Evolutionary conservation across 2,329 filamentous ascomycete genomes (phyloP), one percentile per base, ranked within the genome.

Genomic region (Venturia pyrina): DNA sequence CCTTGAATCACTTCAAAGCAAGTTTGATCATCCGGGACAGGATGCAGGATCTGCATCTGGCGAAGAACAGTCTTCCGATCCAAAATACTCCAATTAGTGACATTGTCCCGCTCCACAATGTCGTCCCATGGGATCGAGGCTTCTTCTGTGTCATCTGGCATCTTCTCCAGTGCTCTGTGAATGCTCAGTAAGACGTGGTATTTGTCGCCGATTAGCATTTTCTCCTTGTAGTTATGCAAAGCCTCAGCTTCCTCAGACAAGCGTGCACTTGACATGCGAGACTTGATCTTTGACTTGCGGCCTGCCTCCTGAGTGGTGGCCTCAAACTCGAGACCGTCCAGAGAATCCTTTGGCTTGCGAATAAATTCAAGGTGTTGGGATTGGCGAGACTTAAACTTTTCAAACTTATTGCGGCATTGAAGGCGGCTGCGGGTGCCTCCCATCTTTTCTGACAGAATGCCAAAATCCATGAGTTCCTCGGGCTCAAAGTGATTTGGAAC

Each of bases 351-450:
- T 3, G 53, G 53, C 8, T 59, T 40, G 2, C 15, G 19, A 10
- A 59, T 37, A 17, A n/a, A 59, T 5, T 7, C 28, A 15, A 59
- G 5, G 53, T 37, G 10, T 19, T 13, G 15, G 0, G 28, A 19
- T 2, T 59, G 13, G n/a, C 62, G 62, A n/a, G 73, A 71, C 63
- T 76, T 74, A 21, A 85, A 69, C 37, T 77, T 74, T 67, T 83
- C 84, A 86, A 87, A 91, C 72, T 92, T 91, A 34, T 80, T 80
- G 34, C 82, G 79, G 72, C 88, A 91, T 72, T 90, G 88, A 32
- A 89, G 80, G 3, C 86, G 82, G 68, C 83, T 89, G 57, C 89
- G 81, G 10, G 79, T 85, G 61, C 80, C 78, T 17, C 77, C 80
- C 83, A 92, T 87, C 65, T 80, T 80, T 67, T 84, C 77, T 69